These are phyloP conservation scores for Parastagonospora avenae DNA, from an alignment of 2,329 filamentous ascomycete species.

Conservation along the genomic window DNA sequence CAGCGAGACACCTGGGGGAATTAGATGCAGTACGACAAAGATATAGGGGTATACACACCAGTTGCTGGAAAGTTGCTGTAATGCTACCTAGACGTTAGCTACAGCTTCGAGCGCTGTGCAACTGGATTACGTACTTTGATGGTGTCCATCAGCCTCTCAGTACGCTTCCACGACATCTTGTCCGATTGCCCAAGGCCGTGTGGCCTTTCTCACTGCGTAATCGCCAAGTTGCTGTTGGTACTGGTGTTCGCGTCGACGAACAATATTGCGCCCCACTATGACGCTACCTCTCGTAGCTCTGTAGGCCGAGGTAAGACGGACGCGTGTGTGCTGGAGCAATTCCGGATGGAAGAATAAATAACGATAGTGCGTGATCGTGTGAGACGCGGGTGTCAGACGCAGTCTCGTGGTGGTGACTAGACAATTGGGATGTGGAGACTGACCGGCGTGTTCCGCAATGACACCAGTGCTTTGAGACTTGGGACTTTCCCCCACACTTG, in stretches of 20 bases:
- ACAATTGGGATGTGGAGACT: constrained; percentile 14
- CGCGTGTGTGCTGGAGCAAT: constrained; percentile 7
- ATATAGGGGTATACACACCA: constrained; percentile 67
- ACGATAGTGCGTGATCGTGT: neutral
- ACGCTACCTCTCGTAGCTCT: constrained; percentile 31
- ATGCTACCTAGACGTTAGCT: constrained; percentile 57
- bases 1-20: constrained; percentile 64
- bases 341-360: constrained; percentile 7
- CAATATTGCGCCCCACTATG: constrained; percentile 38
- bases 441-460: constrained; percentile 16
- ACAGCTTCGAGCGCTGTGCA: constrained; percentile 7
- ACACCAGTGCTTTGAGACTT: constrained; percentile 21
- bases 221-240: constrained; percentile 37
- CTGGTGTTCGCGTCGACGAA: constrained; percentile 13
- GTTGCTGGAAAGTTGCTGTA: constrained; percentile 97
- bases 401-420: constrained; percentile 5
- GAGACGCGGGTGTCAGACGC: constrained; percentile 2
- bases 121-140: constrained; percentile 63
- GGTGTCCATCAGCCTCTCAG: constrained; percentile 90
- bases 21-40: constrained; percentile 15
- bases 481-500: constrained; percentile 35
- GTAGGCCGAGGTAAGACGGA: constrained; percentile 34
- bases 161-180: constrained; percentile 92
- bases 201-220: constrained; percentile 36
- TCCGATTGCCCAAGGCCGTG: constrained; percentile 41